Evolutionary conservation across 192 early-diverging fungal species (phyloP).

Genomic region (Coemansia sp.): DNA sequence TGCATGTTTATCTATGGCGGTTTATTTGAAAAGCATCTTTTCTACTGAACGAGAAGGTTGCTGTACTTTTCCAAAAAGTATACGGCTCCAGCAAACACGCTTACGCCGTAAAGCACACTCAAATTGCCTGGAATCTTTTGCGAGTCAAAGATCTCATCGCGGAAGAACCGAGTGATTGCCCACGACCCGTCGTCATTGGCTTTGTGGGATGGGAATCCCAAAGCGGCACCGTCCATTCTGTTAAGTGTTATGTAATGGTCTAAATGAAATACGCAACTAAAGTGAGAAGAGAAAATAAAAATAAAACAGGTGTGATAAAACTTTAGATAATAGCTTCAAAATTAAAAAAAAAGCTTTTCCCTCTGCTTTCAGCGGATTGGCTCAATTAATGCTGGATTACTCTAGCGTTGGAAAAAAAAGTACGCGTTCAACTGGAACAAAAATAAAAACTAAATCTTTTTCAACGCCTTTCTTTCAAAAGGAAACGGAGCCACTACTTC

Average conservation of each 20-base stretch:
- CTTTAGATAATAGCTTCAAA: too few species aligned
- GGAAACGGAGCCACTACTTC: neutral
- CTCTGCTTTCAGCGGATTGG: neutral
- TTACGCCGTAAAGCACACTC: conserved; percentile 50
- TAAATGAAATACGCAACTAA: neutral
- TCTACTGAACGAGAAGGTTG: conserved; percentile 51
- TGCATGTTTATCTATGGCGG: neutral
- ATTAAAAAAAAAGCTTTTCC: neutral
- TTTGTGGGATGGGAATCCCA: neutral
- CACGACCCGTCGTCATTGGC: conserved; percentile 36
- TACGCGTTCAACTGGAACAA: neutral
- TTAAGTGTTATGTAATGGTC: conserved; percentile 6
- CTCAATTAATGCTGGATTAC: neutral
- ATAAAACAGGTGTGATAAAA: neutral
- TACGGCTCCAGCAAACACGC: conserved; percentile 54
- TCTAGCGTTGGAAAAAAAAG: neutral
- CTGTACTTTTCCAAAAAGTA: conserved; percentile 52
- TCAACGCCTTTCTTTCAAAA: neutral
- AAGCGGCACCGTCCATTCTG: neutral
- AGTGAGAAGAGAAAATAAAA: neutral
- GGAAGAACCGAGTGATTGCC: conserved; percentile 53
- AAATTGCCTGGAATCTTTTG: conserved; percentile 42
- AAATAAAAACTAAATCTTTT: neutral
- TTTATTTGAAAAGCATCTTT: neutral
- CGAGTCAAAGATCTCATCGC: conserved; percentile 46